Percentiles rank a stretch among this genome's conserved stretches.
Evolutionary conservation across 2,329 filamentous ascomycete genomes (phyloP).

Genomic region (Verticillium dahliae): DNA sequence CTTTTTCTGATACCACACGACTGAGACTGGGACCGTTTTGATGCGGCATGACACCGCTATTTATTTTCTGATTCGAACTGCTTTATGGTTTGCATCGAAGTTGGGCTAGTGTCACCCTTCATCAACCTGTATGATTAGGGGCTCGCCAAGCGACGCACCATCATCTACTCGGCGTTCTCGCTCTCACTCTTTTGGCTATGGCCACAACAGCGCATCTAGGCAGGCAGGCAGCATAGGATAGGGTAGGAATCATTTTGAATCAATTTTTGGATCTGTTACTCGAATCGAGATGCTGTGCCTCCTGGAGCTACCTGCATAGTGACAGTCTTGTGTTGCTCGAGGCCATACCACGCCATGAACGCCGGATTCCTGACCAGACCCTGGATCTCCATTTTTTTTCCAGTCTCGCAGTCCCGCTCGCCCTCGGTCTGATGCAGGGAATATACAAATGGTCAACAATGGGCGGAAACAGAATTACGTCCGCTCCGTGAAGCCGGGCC

Average conservation of each 20-base stretch:
- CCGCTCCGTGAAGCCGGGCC: constrained; percentile 36
- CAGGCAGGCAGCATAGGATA: neutral
- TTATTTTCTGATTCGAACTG: no score
- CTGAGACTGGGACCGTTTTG: neutral
- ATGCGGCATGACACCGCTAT: neutral
- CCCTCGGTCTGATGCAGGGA: neutral
- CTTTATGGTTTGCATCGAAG: neutral
- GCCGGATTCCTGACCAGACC: no score
- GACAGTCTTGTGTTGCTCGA: neutral
- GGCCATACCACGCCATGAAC: neutral
- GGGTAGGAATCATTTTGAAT: neutral
- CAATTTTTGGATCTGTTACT: neutral
- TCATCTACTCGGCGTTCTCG: neutral
- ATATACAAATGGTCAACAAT: no score
- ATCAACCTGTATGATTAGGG: neutral
- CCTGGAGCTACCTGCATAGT: neutral
- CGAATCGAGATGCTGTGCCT: neutral
- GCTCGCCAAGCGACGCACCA: neutral
- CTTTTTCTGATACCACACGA: neutral
- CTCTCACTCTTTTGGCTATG: neutral
- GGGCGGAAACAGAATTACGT: neutral
- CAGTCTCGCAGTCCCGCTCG: neutral
- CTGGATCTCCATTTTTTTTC: neutral
- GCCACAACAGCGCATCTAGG: neutral
- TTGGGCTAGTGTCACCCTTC: neutral